These are phyloP conservation scores for Dalbergia cultrata DNA, from an alignment of 306 rosid genomes.

Conservation along the genomic window DNA sequence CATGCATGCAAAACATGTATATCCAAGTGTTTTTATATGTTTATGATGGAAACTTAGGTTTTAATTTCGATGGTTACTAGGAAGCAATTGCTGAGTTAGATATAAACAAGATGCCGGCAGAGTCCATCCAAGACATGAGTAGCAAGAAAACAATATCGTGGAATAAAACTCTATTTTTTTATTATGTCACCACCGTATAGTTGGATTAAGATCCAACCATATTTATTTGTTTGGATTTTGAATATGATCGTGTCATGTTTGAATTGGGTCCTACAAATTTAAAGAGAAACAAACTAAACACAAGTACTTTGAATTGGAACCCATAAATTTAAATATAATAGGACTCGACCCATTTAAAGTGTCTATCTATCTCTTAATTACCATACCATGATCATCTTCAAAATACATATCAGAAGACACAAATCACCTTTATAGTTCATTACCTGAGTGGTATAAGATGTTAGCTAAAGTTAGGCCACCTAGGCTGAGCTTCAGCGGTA, in stretches of 20 bases:
- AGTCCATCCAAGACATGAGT: neutral
- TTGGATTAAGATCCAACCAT: no score
- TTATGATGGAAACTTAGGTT: neutral
- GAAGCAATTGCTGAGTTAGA: neutral
- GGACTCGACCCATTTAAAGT: no score
- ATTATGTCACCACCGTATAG: no score
- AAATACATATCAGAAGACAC: no score
- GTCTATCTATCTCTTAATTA: neutral
- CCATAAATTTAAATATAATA: no score
- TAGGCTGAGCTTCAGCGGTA: neutral
- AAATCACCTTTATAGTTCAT: neutral
- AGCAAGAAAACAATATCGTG: neutral
- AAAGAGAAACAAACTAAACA: no score
- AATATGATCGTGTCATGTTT: no score
- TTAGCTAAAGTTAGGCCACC: neutral
- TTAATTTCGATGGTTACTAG: constrained; percentile 4
- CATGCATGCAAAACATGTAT: neutral
- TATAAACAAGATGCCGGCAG: neutral
- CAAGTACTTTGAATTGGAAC: no score
- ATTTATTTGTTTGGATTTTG: no score
- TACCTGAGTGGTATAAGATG: neutral
- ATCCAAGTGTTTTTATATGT: neutral
- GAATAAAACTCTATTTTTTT: no score
- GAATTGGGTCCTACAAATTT: no score
- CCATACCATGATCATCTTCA: neutral